Evolutionary conservation across 106 monocot species (phyloP), one percentile per base, ranked within the genome.

Genomic region (Ottelia alismoides): DNA sequence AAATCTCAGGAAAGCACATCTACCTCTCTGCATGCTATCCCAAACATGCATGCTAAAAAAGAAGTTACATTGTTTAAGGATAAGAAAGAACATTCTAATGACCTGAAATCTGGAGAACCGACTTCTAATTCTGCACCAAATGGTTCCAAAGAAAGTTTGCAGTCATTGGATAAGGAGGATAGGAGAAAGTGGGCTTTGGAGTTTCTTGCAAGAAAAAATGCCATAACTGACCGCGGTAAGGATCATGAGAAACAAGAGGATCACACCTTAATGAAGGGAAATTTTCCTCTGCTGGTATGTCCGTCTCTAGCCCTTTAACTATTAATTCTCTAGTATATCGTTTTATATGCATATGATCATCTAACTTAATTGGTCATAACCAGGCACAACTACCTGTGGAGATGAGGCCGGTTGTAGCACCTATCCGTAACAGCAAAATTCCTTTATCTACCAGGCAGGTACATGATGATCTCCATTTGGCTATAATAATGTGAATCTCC

Each of bases 121-220:
- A 17, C 11, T 19, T 12, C 51, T 16, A 26, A 23, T 59, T 63
- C 57, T 53, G 45, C 14, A 2, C 25, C 61, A 57, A 67, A 29
- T 17, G 24, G 32, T 30, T 73, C 64, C 17, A 61, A 47, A 61
- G 63, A 45, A 11, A 65, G 29, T 28, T 29, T 30, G 35, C 50
- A 31, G 65, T 35, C 9, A 47, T 54, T 56, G 29, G 63, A 70
- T 44, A 80, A 71, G 60, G 51, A 9, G 55, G 85, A 86, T 35
- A 86, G 81, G 78, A 74, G 45, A 62, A 81, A 81, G 69, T 86
- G 86, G 86, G 86, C 86, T 12, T 32, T 81, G 56, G 81, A 86
- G 53, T 56, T 86, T 67, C 74, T 86, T 71, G 86, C 86, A 31
- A 67, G 86, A 65, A 81, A 81, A 55, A 77, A 68, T 67, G 63